phyloP scores from a whole-genome alignment of 2,329 filamentous ascomycete species.

The Arthrobotrys sinensis region DNA sequence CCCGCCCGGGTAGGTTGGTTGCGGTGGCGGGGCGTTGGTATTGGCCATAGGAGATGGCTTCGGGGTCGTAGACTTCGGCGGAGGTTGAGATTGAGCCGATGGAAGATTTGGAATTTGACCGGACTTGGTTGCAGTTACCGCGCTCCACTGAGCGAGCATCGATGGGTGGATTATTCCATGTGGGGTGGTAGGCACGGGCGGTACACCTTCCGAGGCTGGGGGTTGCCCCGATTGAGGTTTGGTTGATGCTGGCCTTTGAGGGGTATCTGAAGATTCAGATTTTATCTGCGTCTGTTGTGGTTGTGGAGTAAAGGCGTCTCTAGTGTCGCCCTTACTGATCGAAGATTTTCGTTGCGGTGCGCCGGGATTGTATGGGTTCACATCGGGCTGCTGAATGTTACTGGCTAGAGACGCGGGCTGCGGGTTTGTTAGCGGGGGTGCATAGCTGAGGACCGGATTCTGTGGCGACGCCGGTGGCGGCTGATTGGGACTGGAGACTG shows the following conservation, averaged over 20 bases:
- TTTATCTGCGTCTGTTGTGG: neutral
- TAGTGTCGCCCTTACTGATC: neutral
- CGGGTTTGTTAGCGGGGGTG: neutral
- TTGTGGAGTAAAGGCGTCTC: neutral
- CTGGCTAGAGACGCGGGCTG: neutral
- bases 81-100: constrained; percentile 11
- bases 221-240: neutral
- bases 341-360: neutral
- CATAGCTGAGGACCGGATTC: neutral
- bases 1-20: neutral
- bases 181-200: neutral
- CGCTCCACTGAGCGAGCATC: constrained; percentile 47
- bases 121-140: constrained; percentile 9
- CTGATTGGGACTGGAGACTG: neutral
- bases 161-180: constrained; percentile 52
- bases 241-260: neutral
- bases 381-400: neutral
- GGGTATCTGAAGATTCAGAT: neutral
- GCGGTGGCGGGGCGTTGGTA: neutral
- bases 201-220: neutral
- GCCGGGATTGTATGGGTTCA: neutral
- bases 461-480: neutral
- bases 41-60: neutral
- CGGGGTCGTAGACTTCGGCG: neutral
- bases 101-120: constrained; percentile 6